Evolutionary conservation across 2,329 filamentous ascomycete genomes (phyloP).

Genomic region (Sarocladium oryzae): DNA sequence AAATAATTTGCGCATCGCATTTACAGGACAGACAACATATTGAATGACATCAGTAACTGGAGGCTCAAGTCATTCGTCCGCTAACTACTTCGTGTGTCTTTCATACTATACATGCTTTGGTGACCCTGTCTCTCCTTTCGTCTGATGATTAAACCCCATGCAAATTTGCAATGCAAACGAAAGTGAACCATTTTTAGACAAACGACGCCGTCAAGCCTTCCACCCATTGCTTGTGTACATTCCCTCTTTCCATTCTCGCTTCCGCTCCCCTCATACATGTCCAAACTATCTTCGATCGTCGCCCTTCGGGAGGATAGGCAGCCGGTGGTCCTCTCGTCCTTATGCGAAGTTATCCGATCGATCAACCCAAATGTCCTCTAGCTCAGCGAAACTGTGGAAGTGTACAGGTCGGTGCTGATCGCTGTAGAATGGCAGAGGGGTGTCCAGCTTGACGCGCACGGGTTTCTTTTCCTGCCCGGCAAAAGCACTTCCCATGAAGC

Average conservation of each 20-base stretch:
- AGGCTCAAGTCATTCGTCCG: too few relatives aligned
- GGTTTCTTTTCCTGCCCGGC: conserved; percentile 83
- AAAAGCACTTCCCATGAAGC: conserved; percentile 91
- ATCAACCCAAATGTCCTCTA: conserved; percentile 96
- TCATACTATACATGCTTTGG: conserved; percentile 1
- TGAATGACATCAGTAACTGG: neutral
- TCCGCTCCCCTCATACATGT: neutral
- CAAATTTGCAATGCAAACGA: neutral
- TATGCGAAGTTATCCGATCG: conserved; percentile 88
- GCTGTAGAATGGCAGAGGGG: conserved; percentile 83
- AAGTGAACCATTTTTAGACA: conserved; percentile 2
- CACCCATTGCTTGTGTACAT: conserved; percentile 4
- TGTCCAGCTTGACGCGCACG: conserved; percentile 89
- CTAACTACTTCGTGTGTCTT: neutral
- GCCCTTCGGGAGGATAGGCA: too few relatives aligned
- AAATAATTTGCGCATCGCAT: neutral
- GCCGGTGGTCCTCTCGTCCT: conserved; percentile 15
- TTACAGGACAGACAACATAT: neutral
- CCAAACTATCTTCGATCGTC: neutral
- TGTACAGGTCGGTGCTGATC: conserved; percentile 88
- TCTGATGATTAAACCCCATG: neutral
- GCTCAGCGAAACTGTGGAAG: conserved; percentile 94
- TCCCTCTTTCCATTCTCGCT: neutral
- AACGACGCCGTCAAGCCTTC: neutral
- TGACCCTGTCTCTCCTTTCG: neutral